phyloP scores from a whole-genome alignment of 2,329 filamentous ascomycete species.

The Trichoderma asperellum region DNA sequence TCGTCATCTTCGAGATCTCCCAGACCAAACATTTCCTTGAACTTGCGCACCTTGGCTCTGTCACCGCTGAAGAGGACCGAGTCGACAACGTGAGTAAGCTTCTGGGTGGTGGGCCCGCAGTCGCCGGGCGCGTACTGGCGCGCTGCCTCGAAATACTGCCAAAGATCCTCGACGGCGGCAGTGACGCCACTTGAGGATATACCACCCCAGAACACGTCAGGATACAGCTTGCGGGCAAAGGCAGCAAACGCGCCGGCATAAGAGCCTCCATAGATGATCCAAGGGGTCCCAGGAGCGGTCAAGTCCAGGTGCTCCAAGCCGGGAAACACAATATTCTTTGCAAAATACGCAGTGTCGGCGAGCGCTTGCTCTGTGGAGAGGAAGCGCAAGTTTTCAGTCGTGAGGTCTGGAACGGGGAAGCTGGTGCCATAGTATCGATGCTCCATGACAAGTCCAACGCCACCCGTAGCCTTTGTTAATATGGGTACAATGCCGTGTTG shows the following conservation, averaged over 20 bases:
- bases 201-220: conserved; percentile 75
- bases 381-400: conserved; percentile 74
- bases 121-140: conserved; percentile 55
- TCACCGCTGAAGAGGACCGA: conserved; percentile 51
- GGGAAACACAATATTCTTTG: conserved; percentile 69
- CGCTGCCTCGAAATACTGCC: conserved; percentile 61
- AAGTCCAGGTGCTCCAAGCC: conserved; percentile 70
- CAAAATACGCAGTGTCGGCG: conserved; percentile 82
- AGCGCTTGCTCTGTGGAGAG: conserved; percentile 81
- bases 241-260: conserved; percentile 83
- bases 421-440: conserved; percentile 86
- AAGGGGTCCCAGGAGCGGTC: conserved; percentile 67
- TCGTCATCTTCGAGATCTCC: conserved; percentile 50
- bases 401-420: conserved; percentile 68
- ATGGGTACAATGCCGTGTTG: conserved; percentile 78
- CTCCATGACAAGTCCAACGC: conserved; percentile 80
- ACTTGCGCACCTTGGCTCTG: conserved; percentile 50
- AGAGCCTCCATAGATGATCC: conserved; percentile 80
- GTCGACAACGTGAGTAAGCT: conserved; percentile 55
- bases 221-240: conserved; percentile 75
- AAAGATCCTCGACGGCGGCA: conserved; percentile 77
- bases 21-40: conserved; percentile 53
- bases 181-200: conserved; percentile 83
- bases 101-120: conserved; percentile 68
- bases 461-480: conserved; percentile 70